These are phyloP conservation scores for Sporothrix phasma DNA, from an alignment of 2,329 filamentous ascomycete species.

Conservation along the genomic window DNA sequence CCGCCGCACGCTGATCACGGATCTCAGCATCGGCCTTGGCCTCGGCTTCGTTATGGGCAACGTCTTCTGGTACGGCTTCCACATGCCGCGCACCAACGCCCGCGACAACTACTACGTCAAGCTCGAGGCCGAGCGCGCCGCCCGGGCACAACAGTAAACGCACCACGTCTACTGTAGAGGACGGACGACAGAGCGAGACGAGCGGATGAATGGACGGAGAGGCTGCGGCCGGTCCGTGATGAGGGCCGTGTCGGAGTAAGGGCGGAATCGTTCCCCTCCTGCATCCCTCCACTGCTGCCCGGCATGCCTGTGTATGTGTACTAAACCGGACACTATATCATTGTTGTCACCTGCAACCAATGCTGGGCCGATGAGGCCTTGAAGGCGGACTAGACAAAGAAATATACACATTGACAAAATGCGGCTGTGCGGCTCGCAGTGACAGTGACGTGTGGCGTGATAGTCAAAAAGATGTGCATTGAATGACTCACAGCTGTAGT, in stretches of 20 bases:
- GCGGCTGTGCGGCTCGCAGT: background rate
- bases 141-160: constrained; percentile 16
- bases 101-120: constrained; percentile 51
- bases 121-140: constrained; percentile 47
- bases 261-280: background rate
- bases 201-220: constrained; percentile 2
- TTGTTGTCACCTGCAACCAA: background rate
- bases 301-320: constrained; percentile 11
- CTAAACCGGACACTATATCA: constrained; percentile 1
- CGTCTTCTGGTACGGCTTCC: constrained; percentile 53
- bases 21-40: constrained; percentile 45
- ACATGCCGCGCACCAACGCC: constrained; percentile 48
- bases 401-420: background rate
- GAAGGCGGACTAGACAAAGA: background rate
- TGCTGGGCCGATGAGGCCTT: background rate
- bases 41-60: constrained; percentile 45
- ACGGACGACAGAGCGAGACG: background rate
- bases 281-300: background rate
- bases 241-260: background rate
- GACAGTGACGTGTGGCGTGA: background rate
- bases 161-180: background rate
- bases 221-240: background rate
- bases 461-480: background rate
- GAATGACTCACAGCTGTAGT: background rate
- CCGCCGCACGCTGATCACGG: constrained; percentile 47